phyloP scores from a whole-genome alignment of 2,329 filamentous ascomycete genomes.

The Phialemoniopsis sp. region DNA sequence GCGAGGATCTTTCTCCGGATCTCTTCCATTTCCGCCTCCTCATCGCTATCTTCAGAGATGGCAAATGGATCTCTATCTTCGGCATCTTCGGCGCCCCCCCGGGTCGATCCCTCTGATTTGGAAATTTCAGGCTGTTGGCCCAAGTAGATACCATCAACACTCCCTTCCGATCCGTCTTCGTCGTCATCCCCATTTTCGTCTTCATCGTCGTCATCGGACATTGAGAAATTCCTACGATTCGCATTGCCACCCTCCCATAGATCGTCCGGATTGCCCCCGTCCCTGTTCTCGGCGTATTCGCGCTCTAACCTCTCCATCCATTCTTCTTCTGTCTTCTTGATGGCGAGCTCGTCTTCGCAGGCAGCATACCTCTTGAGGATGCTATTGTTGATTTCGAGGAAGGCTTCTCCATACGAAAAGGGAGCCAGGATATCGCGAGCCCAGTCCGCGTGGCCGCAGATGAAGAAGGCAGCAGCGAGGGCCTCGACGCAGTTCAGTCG shows the following conservation, averaged over 20 bases:
- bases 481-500: constrained; percentile 94
- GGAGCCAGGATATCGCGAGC: constrained; percentile 76
- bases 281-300: constrained; percentile 80
- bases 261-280: constrained; percentile 65
- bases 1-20: constrained; percentile 85
- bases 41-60: constrained; percentile 76
- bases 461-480: constrained; percentile 85
- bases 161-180: constrained; percentile 32
- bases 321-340: constrained; percentile 79
- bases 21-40: constrained; percentile 76
- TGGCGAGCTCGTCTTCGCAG: constrained; percentile 72
- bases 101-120: neutral
- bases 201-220: constrained; percentile 36
- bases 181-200: constrained; percentile 37
- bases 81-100: constrained; percentile 35
- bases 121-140: constrained; percentile 41
- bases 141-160: constrained; percentile 56
- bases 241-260: constrained; percentile 90
- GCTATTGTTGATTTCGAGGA: constrained; percentile 84
- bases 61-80: constrained; percentile 64
- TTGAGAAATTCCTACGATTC: constrained; percentile 51
- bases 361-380: constrained; percentile 81
- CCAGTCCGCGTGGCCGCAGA: constrained; percentile 90
- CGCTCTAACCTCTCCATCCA: constrained; percentile 89
- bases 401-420: constrained; percentile 85